Percentiles rank a stretch among this genome's conserved stretches.
Conservation (phyloP, 352 stramenopile species). For the Peronospora belbahrii region DNA sequence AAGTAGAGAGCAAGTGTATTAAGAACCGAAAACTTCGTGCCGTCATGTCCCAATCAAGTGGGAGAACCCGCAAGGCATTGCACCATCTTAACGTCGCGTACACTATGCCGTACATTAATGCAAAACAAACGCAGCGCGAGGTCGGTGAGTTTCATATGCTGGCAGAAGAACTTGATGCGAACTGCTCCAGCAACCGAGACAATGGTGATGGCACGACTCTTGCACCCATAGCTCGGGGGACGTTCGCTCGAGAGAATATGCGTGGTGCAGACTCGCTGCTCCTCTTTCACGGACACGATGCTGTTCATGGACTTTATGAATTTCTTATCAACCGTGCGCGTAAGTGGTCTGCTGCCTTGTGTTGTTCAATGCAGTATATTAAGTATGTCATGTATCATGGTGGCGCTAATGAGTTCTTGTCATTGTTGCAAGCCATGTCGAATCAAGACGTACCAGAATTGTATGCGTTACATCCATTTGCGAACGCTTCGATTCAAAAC, state of each 20-base stretch:
- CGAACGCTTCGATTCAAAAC: constrained; percentile 50
- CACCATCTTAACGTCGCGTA: constrained; percentile 56
- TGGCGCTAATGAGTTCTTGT: background rate
- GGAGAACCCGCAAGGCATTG: constrained; percentile 51
- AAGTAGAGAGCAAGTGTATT: constrained; percentile 2
- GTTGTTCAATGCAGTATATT: background rate
- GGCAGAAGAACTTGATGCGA: constrained; percentile 33
- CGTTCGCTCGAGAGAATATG: constrained; percentile 23
- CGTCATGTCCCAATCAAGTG: constrained; percentile 64
- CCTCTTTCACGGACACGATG: constrained; percentile 50
- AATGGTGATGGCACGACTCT: constrained; percentile 2
- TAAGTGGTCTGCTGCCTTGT: constrained; percentile 25
- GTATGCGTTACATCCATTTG: constrained; percentile 45
- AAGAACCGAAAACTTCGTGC: constrained; percentile 26
- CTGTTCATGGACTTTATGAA: constrained; percentile 65
- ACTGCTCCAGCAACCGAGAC: constrained; percentile 13
- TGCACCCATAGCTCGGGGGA: constrained; percentile 11
- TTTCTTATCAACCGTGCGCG: constrained; percentile 72
- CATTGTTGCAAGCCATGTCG: constrained; percentile 38
- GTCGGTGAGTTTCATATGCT: constrained; percentile 41
- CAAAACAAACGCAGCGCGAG: constrained; percentile 31
- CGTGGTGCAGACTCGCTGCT: constrained; percentile 59
- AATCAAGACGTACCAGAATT: constrained; percentile 68
- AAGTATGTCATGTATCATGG: constrained; percentile 2
- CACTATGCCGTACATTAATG: constrained; percentile 45